Conservation (phyloP, 352 stramenopile species). For the Globisporangium radiosum region DNA sequence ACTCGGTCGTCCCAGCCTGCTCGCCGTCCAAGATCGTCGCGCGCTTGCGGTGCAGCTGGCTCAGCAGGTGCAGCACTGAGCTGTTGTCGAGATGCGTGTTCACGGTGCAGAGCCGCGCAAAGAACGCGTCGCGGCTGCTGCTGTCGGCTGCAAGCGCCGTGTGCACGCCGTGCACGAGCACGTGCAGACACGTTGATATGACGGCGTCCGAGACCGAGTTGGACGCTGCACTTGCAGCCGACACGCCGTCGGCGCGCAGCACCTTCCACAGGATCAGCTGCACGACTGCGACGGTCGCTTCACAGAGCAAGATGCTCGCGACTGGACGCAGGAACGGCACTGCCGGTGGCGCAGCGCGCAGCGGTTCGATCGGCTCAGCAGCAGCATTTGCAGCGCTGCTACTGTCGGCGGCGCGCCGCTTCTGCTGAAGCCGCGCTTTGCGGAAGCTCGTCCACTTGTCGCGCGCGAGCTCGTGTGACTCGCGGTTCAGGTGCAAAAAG, state of each 20-base stretch:
- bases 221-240: constrained; percentile 8
- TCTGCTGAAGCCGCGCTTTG: constrained; percentile 34
- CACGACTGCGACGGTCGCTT: constrained; percentile 57
- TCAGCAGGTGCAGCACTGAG: constrained; percentile 54
- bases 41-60: constrained; percentile 35
- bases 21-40: constrained; percentile 58
- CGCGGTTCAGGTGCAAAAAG: constrained; percentile 79
- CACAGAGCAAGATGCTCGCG: constrained; percentile 57
- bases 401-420: constrained; percentile 12
- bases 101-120: constrained; percentile 33
- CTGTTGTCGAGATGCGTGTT: constrained; percentile 25
- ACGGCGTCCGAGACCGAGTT: constrained; percentile 71
- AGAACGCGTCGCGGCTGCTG: constrained; percentile 32
- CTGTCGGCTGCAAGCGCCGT: constrained; percentile 23
- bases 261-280: constrained; percentile 66
- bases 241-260: constrained; percentile 21
- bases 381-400: background rate
- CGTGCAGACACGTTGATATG: constrained; percentile 74
- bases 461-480: constrained; percentile 73
- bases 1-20: constrained; percentile 65
- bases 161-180: constrained; percentile 76
- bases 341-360: constrained; percentile 29
- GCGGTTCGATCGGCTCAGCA: constrained; percentile 29
- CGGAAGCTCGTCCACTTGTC: constrained; percentile 79
- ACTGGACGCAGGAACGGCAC: constrained; percentile 49